Conservation (phyloP, 495 filamentous ascomycete genomes). For the Wilcoxina mikolae region DNA sequence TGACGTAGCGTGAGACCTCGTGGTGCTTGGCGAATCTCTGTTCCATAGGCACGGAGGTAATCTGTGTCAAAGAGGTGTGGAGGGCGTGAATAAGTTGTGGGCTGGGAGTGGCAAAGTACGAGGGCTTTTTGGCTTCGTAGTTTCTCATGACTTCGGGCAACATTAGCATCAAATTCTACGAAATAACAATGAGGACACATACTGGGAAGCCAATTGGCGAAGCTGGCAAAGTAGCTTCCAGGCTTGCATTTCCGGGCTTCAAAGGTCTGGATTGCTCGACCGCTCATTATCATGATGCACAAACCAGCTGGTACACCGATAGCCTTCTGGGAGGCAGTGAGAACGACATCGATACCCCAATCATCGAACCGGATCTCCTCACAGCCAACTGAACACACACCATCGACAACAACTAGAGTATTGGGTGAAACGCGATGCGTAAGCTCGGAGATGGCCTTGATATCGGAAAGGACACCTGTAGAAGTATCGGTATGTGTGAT, state of each 20-base stretch:
- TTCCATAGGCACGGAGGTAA: constrained; percentile 58
- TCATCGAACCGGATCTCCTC: constrained; percentile 93
- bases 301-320: constrained; percentile 90
- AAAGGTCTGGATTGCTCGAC: constrained; percentile 70
- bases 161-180: background rate
- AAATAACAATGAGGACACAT: constrained; percentile 17
- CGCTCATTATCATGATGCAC: constrained; percentile 81
- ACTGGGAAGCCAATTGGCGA: constrained; percentile 94
- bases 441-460: constrained; percentile 66
- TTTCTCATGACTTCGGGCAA: constrained; percentile 79
- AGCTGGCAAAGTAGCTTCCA: constrained; percentile 77
- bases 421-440: constrained; percentile 76
- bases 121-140: constrained; percentile 91
- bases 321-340: constrained; percentile 91
- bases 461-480: constrained; percentile 82
- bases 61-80: constrained; percentile 81
- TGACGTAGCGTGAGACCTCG: constrained; percentile 62
- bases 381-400: constrained; percentile 89
- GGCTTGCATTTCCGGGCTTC: constrained; percentile 65
- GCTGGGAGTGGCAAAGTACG: constrained; percentile 92
- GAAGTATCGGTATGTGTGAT: constrained; percentile 96
- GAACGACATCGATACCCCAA: constrained; percentile 82
- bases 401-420: constrained; percentile 82
- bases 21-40: constrained; percentile 70
- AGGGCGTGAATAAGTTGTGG: constrained; percentile 90